phyloP scores from a whole-genome alignment of 495 filamentous ascomycete genomes.

The Penicillium pulvis region DNA sequence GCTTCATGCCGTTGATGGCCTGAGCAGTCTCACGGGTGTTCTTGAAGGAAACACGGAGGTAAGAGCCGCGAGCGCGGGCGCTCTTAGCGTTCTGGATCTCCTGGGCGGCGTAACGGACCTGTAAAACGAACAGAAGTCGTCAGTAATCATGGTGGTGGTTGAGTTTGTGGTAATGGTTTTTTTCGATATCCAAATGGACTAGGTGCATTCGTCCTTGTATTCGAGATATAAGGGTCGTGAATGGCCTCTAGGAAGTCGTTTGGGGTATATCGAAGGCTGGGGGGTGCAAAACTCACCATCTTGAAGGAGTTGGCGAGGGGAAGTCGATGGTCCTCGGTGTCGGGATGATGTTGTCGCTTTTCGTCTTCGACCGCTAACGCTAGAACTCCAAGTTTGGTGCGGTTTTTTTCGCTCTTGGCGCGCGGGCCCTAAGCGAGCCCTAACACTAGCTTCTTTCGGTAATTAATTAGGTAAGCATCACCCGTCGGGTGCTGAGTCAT shows the following conservation, averaged over 20 bases:
- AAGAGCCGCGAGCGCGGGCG: slow-evolving; percentile 94
- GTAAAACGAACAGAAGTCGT: slow-evolving; percentile 31
- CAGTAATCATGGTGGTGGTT: slow-evolving; percentile 30
- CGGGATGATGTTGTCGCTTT: slow-evolving; percentile 51
- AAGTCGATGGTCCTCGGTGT: slow-evolving; percentile 51
- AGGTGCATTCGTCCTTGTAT: slow-evolving; percentile 1
- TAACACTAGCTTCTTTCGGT: slow-evolving; percentile 39
- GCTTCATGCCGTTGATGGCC: slow-evolving; percentile 99
- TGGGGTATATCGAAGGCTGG: slow-evolving; percentile 17
- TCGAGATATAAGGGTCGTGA: slow-evolving; percentile 13
- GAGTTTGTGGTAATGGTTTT: slow-evolving; percentile 2
- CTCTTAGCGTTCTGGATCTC: slow-evolving; percentile 87
- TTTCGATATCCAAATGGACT: slow-evolving; percentile 4
- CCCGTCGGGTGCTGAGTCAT: slow-evolving; percentile 8
- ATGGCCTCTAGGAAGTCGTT: slow-evolving; percentile 12
- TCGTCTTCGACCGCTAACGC: slow-evolving; percentile 45
- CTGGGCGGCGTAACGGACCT: slow-evolving; percentile 98
- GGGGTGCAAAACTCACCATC: slow-evolving; percentile 52
- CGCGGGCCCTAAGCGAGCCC: slow-evolving; percentile 51
- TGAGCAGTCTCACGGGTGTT: slow-evolving; percentile 99
- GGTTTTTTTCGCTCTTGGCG: slow-evolving; percentile 51
- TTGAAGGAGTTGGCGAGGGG: slow-evolving; percentile 54
- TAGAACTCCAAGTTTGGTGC: slow-evolving; percentile 40
- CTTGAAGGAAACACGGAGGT: slow-evolving; percentile 99
- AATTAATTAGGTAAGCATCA: slow-evolving; percentile 9